Evolutionary conservation across 805 yeast species (phyloP).

Genomic region (Ogataea zsoltii): DNA sequence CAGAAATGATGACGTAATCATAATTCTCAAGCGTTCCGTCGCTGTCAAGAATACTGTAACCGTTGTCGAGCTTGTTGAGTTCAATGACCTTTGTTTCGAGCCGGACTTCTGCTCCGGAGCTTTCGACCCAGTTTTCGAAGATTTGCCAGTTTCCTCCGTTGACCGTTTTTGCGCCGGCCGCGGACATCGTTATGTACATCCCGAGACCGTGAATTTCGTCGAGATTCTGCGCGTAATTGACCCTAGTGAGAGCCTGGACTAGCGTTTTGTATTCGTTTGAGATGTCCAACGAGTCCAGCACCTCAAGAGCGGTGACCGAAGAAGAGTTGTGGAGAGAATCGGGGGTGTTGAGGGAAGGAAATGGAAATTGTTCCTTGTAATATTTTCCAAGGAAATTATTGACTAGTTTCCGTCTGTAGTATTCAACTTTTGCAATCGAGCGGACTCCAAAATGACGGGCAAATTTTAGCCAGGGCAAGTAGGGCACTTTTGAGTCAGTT

Average conservation of each 20-base stretch:
- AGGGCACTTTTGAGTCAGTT: constrained; percentile 6
- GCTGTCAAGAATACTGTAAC: constrained; percentile 6
- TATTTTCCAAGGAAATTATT: constrained; percentile 34
- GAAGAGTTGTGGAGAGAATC: constrained; percentile 27
- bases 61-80: constrained; percentile 12
- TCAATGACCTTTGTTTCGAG: constrained; percentile 33
- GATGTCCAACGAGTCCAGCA: constrained; percentile 27
- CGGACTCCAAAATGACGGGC: constrained; percentile 35
- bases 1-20: constrained; percentile 47
- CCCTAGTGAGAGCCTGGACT: constrained; percentile 43
- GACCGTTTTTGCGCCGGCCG: constrained; percentile 36
- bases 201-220: constrained; percentile 46
- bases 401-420: constrained; percentile 21
- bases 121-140: constrained; percentile 40
- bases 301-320: constrained; percentile 25
- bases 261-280: constrained; percentile 30
- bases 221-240: constrained; percentile 44
- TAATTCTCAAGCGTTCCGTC: constrained; percentile 22
- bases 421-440: constrained; percentile 24
- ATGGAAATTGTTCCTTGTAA: constrained; percentile 39
- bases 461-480: constrained; percentile 19
- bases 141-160: constrained; percentile 48
- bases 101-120: constrained; percentile 35
- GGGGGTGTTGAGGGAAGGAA: constrained; percentile 25
- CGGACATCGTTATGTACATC: constrained; percentile 40